Evolutionary conservation across 106 monocot species (phyloP), one percentile per base, ranked within the genome.

Genomic region (Iris macrosiphon): DNA sequence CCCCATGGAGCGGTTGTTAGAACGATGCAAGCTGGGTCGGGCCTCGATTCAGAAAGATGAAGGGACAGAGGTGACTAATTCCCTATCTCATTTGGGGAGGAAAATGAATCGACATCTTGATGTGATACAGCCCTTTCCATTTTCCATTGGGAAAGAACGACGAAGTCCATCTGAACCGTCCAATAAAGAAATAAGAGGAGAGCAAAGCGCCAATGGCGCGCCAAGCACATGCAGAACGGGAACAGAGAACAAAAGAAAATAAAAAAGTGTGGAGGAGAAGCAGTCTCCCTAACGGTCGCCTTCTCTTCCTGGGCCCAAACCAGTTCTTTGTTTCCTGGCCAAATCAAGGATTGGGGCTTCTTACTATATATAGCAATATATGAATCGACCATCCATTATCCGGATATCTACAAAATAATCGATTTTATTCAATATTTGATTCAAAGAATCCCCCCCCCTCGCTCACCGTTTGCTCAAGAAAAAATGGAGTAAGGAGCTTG

Each of bases 101-200:
- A 49, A 49, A 49, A 23, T 24, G 21, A 49, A 26, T 49, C 49
- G 21, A 49, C 18, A 49, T 49, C 49, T 49, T 4, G 5, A 49
- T 49, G 49, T 49, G 49, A 49, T 54, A 27, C 34, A 50, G 33
- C 63, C 63, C 49, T 64, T 64, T 64, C 46, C 63, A 50, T 64
- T 64, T 64, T 50, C n/a, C 18, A 37, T 64, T 64, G 49, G 49
- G 49, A 64, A 64, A 64, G 63, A 64, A 64, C 63, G 24, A 24
- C 35, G 50, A 64, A 64, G 50, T 64, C 63, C 49, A 64, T 50
- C 35, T 24, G 50, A 64, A 64, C 20, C 50, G 50, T 40, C 63
- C 63, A 64, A 64, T 64, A 51, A 64, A 63, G 45, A 63, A 64
- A 64, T 51, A 51, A 51, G 49, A 64, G 63, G 47, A 47, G 62